These are phyloP conservation scores for Crucihimalaya himalaica DNA, from an alignment of 345 rosid species.

Conservation along the genomic window DNA sequence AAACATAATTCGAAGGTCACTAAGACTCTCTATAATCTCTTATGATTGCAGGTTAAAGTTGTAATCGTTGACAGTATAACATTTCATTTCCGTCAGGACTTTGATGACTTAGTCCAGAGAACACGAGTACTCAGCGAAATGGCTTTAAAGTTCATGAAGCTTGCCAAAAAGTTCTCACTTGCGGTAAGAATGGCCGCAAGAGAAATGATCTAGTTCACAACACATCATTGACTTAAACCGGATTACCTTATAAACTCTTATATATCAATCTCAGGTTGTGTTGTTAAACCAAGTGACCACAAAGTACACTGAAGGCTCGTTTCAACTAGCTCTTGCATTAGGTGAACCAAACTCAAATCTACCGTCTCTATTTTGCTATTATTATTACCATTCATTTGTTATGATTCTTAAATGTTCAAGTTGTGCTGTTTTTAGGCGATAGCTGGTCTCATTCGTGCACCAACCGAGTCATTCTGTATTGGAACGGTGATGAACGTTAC, in stretches of 20 bases:
- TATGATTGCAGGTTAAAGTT: slow-evolving; percentile 64
- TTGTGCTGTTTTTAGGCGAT: slow-evolving; percentile 57
- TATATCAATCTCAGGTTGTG: slow-evolving; percentile 62
- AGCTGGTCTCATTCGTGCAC: slow-evolving; percentile 97
- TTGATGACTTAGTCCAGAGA: slow-evolving; percentile 79
- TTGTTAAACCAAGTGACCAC: slow-evolving; percentile 89
- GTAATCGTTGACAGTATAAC: slow-evolving; percentile 83
- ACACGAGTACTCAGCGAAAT: slow-evolving; percentile 78
- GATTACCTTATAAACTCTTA: not conserved
- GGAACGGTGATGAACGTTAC: slow-evolving; percentile 79
- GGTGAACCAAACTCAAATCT: slow-evolving; percentile 46
- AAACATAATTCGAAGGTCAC: not conserved
- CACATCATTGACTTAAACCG: not conserved
- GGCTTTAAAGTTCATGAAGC: slow-evolving; percentile 87
- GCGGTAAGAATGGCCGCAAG: slow-evolving; percentile 55
- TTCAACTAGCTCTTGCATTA: slow-evolving; percentile 80
- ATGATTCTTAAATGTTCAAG: slow-evolving; percentile 1
- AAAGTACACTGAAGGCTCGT: slow-evolving; percentile 73
- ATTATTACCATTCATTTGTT: not conserved
- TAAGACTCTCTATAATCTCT: not conserved
- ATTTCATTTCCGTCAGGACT: slow-evolving; percentile 97
- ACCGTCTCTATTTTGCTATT: not conserved
- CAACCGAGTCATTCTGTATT: slow-evolving; percentile 74
- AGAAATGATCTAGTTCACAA: slow-evolving; percentile 4
- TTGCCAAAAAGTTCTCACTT: slow-evolving; percentile 74